Evolutionary conservation across 305 asterid species (phyloP), one percentile per base, ranked within the genome.

Genomic region (Rubia peregrina): DNA sequence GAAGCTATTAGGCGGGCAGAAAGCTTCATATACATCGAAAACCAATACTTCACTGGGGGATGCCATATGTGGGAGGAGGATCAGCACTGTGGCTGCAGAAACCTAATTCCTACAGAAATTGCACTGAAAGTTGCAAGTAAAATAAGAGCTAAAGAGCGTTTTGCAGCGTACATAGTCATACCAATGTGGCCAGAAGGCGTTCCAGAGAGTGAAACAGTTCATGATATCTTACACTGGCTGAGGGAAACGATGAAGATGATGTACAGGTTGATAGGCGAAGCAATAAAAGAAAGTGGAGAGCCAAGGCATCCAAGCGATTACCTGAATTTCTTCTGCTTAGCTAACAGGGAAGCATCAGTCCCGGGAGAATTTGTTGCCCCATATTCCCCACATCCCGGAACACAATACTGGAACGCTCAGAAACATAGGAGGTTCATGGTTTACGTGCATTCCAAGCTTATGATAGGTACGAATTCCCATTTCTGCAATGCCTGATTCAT

Each of bases 161-260:
- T 90, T 41, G 76, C 89, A 3, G 97, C 62, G 68, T 90, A 89
- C 41, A 71, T 92, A 22, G 87, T 89, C 66, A 81, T 89, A 56
- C 98, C 96, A 36, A 90, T 92, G 98, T 92, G 98, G 98, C 98
- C 96, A 0, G 98, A 92, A 74, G 98, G 98, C 11, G 69, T 83
- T 3, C 95, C 95, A 0, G 96, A 87, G 75, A 90, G 95, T 10
- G 97, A 92, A 49, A 65, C 96, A 0, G 97, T 89, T 71, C 90
- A 84, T 68, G 96, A 89, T 13, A 92, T 92, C 74, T 72, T 90
- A 73, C 87, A 92, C 44, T 89, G 97, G 96, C 84, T 86, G 46
- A 76, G 95, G 71, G 96, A 90, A 73, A 92, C 98, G 40, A 90
- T 89, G 92, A 86, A 83, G 57, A 92, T 92, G 98, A 89, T 90